Percentiles rank a stretch among this genome's conserved stretches.
Evolutionary conservation across 148 eudicot species (phyloP).

Genomic region (Amaranthus hypochondriacus): DNA sequence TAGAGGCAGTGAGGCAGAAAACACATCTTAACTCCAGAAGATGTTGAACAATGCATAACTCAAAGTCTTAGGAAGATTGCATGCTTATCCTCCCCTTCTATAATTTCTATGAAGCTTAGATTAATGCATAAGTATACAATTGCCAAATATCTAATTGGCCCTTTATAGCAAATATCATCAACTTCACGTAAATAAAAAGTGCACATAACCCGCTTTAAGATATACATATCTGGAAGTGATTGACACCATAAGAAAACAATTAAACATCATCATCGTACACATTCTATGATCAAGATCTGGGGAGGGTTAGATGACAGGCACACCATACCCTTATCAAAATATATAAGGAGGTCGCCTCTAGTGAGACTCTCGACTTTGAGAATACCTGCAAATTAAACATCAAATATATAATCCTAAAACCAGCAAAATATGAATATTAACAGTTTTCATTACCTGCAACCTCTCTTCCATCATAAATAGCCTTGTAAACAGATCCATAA

Average conservation of each 20-base stretch:
- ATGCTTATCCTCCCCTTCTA: background rate
- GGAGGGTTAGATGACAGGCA: no score
- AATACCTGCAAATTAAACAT: background rate
- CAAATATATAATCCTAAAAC: background rate
- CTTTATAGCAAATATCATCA: no score
- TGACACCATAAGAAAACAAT: no score
- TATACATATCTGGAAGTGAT: no score
- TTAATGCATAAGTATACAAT: background rate
- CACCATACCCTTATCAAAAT: no score
- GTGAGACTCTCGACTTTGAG: background rate
- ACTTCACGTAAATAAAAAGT: no score
- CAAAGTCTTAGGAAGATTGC: background rate
- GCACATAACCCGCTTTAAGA: no score
- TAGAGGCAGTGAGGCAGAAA: no score
- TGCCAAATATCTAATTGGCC: no score
- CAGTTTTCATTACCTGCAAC: slow-evolving; percentile 62
- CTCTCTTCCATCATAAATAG: slow-evolving; percentile 69
- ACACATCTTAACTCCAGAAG: background rate
- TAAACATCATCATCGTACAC: no score
- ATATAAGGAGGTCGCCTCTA: background rate
- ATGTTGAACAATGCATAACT: background rate
- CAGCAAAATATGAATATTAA: background rate
- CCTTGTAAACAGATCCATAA: slow-evolving; percentile 68
- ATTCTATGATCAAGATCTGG: no score
- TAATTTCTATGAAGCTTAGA: background rate